Conservation (phyloP, 1,284 basidiomycete genomes). For the Somion occarium region DNA sequence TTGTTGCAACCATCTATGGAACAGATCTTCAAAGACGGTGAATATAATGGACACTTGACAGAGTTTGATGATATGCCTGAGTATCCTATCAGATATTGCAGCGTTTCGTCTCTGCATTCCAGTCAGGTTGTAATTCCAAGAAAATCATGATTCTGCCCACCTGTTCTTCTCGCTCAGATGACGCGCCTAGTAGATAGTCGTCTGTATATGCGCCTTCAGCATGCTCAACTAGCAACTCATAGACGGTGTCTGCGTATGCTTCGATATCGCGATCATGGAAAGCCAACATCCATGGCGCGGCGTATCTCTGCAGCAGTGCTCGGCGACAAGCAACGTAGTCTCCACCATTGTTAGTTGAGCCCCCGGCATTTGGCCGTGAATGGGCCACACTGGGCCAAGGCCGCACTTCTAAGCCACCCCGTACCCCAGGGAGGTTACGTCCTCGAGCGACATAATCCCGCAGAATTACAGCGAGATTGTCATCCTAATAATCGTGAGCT, state of each 20-base stretch:
- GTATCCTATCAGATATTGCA: constrained; percentile 31
- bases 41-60: constrained; percentile 53
- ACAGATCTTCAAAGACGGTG: constrained; percentile 55
- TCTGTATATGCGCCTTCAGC: constrained; percentile 31
- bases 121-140: neutral
- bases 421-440: constrained; percentile 59
- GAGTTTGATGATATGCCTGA: constrained; percentile 52
- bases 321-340: constrained; percentile 59
- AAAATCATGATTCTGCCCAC: constrained; percentile 5
- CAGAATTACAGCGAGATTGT: constrained; percentile 54
- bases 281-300: constrained; percentile 56
- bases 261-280: constrained; percentile 54
- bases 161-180: constrained; percentile 11
- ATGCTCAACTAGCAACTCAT: constrained; percentile 44
- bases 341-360: constrained; percentile 53
- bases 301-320: constrained; percentile 47
- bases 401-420: constrained; percentile 33
- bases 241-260: constrained; percentile 44
- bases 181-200: constrained; percentile 20
- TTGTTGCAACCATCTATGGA: constrained; percentile 60
- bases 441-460: constrained; percentile 57
- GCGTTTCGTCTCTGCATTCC: constrained; percentile 15
- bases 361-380: constrained; percentile 33
- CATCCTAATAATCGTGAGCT: constrained; percentile 40
- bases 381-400: constrained; percentile 45